Evolutionary conservation across 768 basidiomycete genomes (phyloP).

Genomic region (Pleurotus platypus): DNA sequence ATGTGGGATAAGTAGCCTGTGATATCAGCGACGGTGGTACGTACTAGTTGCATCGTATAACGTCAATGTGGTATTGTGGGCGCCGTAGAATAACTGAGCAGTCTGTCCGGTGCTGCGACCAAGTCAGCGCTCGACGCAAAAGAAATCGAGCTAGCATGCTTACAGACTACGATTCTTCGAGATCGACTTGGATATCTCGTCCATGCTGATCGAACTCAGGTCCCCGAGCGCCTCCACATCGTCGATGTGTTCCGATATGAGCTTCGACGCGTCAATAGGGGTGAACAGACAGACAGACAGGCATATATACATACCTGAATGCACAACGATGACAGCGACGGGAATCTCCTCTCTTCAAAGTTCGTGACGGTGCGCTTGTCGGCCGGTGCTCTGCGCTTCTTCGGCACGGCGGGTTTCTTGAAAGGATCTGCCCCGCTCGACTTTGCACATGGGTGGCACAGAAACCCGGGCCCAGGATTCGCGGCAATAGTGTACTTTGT

Average conservation of each 20-base stretch:
- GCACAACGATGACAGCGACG: constrained; percentile 73
- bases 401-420: constrained; percentile 65
- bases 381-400: constrained; percentile 57
- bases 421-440: constrained; percentile 78
- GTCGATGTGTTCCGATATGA: constrained; percentile 83
- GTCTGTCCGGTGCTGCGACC: constrained; percentile 68
- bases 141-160: constrained; percentile 25
- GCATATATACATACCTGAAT: constrained; percentile 53
- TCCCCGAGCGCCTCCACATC: constrained; percentile 89
- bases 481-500: constrained; percentile 84
- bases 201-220: constrained; percentile 80
- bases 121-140: constrained; percentile 1
- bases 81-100: constrained; percentile 79
- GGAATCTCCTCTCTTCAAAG: constrained; percentile 29
- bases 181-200: constrained; percentile 78
- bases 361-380: constrained; percentile 67
- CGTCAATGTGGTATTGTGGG: constrained; percentile 59
- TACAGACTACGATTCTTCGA: constrained; percentile 81
- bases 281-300: neutral
- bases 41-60: constrained; percentile 90
- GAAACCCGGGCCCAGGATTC: constrained; percentile 65
- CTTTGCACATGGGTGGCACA: constrained; percentile 85
- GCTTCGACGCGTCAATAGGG: constrained; percentile 32
- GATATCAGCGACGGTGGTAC: constrained; percentile 19
- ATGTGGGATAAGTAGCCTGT: neutral